Evolutionary conservation across 345 rosid species (phyloP).

Genomic region (Acer negundo): DNA sequence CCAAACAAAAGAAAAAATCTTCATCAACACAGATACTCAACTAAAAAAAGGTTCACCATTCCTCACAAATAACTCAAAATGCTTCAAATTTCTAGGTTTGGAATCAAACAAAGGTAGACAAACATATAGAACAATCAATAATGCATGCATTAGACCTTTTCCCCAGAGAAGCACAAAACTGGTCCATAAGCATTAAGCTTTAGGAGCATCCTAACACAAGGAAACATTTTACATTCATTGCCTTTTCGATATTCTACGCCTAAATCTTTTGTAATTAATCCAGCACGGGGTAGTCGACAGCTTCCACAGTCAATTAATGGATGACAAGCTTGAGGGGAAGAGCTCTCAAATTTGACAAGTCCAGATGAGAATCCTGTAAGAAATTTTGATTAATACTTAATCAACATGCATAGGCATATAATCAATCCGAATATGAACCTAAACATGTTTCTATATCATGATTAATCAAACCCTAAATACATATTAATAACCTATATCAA

Average conservation of each 20-base stretch:
- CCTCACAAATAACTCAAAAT: too few species aligned
- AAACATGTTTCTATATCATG: too few species aligned
- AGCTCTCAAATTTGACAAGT: constrained; percentile 81
- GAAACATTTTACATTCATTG: not conserved
- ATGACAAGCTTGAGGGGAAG: constrained; percentile 92
- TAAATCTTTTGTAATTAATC: not conserved
- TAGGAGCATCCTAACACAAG: not conserved
- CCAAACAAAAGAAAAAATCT: too few species aligned
- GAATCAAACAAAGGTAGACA: too few species aligned
- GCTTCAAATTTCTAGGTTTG: too few species aligned
- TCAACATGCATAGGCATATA: too few species aligned
- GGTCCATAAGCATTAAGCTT: not conserved
- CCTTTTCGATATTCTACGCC: not conserved
- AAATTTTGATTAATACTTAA: too few species aligned
- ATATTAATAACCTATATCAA: too few species aligned
- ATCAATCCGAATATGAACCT: too few species aligned
- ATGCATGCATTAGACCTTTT: not conserved
- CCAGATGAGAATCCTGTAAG: constrained; percentile 73
- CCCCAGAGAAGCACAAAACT: not conserved
- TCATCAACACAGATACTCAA: too few species aligned
- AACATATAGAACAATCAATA: constrained; percentile 35
- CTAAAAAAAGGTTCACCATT: too few species aligned
- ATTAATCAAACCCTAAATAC: too few species aligned
- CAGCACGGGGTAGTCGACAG: not conserved
- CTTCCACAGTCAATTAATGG: constrained; percentile 45